Base-by-base conservation (phyloP, 129 eudicot species). In the Mikania micrantha region DNA sequence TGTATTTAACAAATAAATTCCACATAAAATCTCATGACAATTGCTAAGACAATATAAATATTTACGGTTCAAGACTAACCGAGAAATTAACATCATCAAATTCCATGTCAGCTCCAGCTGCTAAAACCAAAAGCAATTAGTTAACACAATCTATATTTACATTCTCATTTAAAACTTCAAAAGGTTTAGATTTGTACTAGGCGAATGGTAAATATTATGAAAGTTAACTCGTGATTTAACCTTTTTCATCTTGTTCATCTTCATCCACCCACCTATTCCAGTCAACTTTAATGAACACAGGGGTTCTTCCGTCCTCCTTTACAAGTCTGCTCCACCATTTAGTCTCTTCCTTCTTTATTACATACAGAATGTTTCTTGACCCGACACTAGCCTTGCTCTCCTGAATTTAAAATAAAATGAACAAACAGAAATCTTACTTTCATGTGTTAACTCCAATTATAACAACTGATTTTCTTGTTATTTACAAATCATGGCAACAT, bases 241-340 rank as follows among this genome's bases (percentile, higher is more conserved):
- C 53, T 52, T 78, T 64, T 56, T 79, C 83, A 56, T 83, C 90
- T 57, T 88, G 79, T 42, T 83, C 96, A 73, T 89, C 96, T 83
- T 89, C 96, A 67, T 89, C 96, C 7, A 89, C 90, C 96, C 93
- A 85, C 78, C 81, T 89, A 45, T 89, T 84, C 96, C 96, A 89
- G 72, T 89, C 96, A 67, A 79, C 90, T 77, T 89, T 89, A 53
- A 89, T 42, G 49, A 85, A 89, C 6, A 38, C 50, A 0, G 90
- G 96, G n/a, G 88, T 82, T 73, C 78, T 86, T 31, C 94, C 96
- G 35, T 79, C 90, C 67, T 81, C 79, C 81, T 84, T 83, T 24
- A 89, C 59, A 50, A 85, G 75, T 68, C 94, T 79, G 72, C 76
- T 83, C 96, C 96, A 89, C 94, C 96, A 89, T 70, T 86, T 83